Base-by-base conservation (phyloP, 257 asterid genomes). In the Paulownia fortunei region DNA sequence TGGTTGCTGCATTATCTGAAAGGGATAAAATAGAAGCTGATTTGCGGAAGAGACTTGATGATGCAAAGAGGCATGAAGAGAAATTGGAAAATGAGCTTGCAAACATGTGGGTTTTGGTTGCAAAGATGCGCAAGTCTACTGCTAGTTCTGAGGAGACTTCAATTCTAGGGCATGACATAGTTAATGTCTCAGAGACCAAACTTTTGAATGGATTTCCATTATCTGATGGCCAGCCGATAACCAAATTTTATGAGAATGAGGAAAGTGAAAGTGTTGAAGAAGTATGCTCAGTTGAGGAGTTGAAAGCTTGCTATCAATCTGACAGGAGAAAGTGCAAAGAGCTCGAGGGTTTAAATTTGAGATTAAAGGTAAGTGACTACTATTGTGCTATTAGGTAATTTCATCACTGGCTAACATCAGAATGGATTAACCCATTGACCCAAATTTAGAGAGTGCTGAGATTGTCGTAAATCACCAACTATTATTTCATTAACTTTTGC, bases 1-100 rank as follows among this genome's bases (percentile, higher is more conserved):
- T 92, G 85, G 97, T 92, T 76, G 89, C 87, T 72, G 97, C 96
- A 32, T 78, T 92, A 79, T 85, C 94, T 21, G 95, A 92, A 81
- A 87, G 97, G 80, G 97, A 92, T 67, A 83, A 85, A 54, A 80
- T 89, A 72, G 97, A 90, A 86, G 87, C 87, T 74, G 97, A 88
- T 76, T 77, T 92, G 67, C 83, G 95, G 39, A 92, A 83, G 86
- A 88, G 86, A 79, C 88, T 90, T 16, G 96, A 92, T 21, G 91
- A 86, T 74, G 86, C 93, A 44, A 88, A 89, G 91, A 80, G 84
- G 80, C 91, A 74, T 47, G 96, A 90, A 83, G 89, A 83, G 42
- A 87, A 83, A 65, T 65, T 89, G 71, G 97, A 92, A 79, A 88
- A 80, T 34, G 96, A 92, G 74, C 92, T 89, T 59, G 89, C 92